Conservation (phyloP, 495 filamentous ascomycete species). For the Xylaria bambusicola region DNA sequence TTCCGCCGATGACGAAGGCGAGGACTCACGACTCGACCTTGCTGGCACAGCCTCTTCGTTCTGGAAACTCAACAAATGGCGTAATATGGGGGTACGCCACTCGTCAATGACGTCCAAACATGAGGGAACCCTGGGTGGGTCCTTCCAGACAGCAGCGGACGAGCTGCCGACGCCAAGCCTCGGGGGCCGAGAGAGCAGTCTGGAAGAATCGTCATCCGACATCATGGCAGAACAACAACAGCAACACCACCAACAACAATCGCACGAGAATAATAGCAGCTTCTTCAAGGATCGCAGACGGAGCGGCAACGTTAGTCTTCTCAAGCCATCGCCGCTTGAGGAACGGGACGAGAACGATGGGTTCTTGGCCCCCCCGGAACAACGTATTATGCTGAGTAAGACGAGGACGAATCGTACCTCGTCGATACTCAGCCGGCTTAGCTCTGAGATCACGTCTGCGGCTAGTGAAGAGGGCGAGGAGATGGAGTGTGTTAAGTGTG, state of each 20-base stretch:
- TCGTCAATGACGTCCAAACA: conserved; percentile 17
- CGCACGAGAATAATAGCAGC: neutral
- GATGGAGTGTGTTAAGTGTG: conserved; percentile 36
- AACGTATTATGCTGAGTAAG: neutral
- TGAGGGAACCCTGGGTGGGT: conserved; percentile 17
- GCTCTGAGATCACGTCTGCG: conserved; percentile 36
- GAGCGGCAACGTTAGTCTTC: conserved; percentile 17
- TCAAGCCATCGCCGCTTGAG: conserved; percentile 19
- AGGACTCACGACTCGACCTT: conserved; percentile 30
- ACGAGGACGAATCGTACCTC: conserved; percentile 18
- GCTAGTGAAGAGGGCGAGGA: conserved; percentile 38
- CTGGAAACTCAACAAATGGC: conserved; percentile 50
- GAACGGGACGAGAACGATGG: conserved; percentile 20
- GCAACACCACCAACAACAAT: neutral
- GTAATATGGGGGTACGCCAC: conserved; percentile 31
- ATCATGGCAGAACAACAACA: too few relatives aligned
- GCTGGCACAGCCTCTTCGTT: conserved; percentile 38
- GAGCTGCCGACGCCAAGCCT: neutral
- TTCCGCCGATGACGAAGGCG: conserved; percentile 31
- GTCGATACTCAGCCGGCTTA: conserved; percentile 33
- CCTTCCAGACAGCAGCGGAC: conserved; percentile 15
- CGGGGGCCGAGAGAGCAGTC: conserved; percentile 23
- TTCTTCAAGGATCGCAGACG: conserved; percentile 23
- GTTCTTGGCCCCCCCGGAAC: conserved; percentile 15
- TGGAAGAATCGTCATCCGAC: too few relatives aligned